These are phyloP conservation scores for Ogataea parapolymorpha DNA, from an alignment of 805 yeast species.

Conservation along the genomic window DNA sequence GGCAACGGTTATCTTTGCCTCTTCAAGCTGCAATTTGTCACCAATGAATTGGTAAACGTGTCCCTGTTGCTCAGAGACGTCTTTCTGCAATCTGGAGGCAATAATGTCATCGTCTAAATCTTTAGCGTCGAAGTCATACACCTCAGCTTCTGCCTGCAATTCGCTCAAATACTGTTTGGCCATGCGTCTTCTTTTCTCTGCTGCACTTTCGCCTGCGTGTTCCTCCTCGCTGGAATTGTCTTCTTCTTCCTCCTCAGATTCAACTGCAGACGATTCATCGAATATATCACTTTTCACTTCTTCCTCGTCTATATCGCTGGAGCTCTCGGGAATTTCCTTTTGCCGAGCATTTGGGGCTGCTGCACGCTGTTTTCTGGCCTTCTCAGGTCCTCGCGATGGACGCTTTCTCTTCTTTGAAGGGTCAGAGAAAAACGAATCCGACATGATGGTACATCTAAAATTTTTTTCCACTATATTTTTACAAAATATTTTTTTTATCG, in stretches of 20 bases:
- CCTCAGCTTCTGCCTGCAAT: slow-evolving; percentile 54
- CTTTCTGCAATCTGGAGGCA: slow-evolving; percentile 73
- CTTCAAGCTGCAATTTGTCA: slow-evolving; percentile 43
- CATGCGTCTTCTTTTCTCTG: slow-evolving; percentile 89
- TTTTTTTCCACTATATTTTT: slow-evolving; percentile 7
- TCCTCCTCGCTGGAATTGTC: slow-evolving; percentile 67
- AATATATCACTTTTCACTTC: slow-evolving; percentile 32
- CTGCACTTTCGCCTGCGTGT: slow-evolving; percentile 71
- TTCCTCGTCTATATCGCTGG: slow-evolving; percentile 37
- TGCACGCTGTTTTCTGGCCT: slow-evolving; percentile 18
- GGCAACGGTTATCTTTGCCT: slow-evolving; percentile 41
- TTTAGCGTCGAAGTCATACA: slow-evolving; percentile 75
- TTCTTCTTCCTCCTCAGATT: slow-evolving; percentile 36
- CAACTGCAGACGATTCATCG: slow-evolving; percentile 24
- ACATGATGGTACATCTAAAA: slow-evolving; percentile 16
- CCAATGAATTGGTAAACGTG: slow-evolving; percentile 69
- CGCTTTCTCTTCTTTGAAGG: slow-evolving; percentile 45
- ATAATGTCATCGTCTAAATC: slow-evolving; percentile 87
- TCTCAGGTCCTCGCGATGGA: slow-evolving; percentile 18
- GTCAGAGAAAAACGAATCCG: slow-evolving; percentile 62
- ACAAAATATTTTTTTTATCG: slow-evolving; percentile 3
- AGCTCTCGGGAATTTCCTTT: slow-evolving; percentile 14
- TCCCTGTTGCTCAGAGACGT: slow-evolving; percentile 89
- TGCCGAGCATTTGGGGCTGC: slow-evolving; percentile 2
- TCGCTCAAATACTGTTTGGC: slow-evolving; percentile 90